These are phyloP conservation scores for Suillus ampliporus DNA, from an alignment of 768 basidiomycete species.

Conservation along the genomic window DNA sequence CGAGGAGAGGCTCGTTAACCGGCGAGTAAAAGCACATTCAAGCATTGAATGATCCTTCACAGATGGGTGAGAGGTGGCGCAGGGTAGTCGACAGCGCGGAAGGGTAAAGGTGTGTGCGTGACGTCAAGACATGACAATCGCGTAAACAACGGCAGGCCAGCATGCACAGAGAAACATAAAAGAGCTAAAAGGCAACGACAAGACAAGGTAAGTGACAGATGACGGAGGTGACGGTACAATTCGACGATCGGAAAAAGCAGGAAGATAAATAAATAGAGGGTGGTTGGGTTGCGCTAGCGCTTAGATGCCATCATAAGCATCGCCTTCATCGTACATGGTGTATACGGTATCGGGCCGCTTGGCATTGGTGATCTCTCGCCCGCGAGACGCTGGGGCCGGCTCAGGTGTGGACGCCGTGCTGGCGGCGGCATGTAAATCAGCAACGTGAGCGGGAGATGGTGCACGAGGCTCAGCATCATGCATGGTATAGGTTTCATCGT, in stretches of 20 bases:
- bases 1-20: constrained; percentile 44
- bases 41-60: constrained; percentile 25
- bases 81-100: constrained; percentile 20
- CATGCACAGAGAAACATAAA: constrained; percentile 19
- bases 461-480: constrained; percentile 25
- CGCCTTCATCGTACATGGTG: constrained; percentile 63
- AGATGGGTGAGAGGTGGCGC: constrained; percentile 9
- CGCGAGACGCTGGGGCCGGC: constrained; percentile 16
- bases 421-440: constrained; percentile 11
- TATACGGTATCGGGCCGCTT: constrained; percentile 55
- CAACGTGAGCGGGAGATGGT: constrained; percentile 39
- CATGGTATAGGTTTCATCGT: constrained; percentile 19
- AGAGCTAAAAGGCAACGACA: constrained; percentile 19
- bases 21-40: constrained; percentile 33
- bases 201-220: constrained; percentile 31
- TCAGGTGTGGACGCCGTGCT: constrained; percentile 19
- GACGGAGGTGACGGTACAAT: constrained; percentile 25
- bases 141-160: constrained; percentile 30
- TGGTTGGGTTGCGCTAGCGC: background rate
- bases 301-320: constrained; percentile 75
- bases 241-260: constrained; percentile 15
- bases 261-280: constrained; percentile 16
- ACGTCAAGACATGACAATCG: constrained; percentile 34
- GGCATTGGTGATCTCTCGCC: constrained; percentile 13
- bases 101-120: constrained; percentile 9